Conservation (phyloP, 2,329 filamentous ascomycete species). For the Cadophora gregata region DNA sequence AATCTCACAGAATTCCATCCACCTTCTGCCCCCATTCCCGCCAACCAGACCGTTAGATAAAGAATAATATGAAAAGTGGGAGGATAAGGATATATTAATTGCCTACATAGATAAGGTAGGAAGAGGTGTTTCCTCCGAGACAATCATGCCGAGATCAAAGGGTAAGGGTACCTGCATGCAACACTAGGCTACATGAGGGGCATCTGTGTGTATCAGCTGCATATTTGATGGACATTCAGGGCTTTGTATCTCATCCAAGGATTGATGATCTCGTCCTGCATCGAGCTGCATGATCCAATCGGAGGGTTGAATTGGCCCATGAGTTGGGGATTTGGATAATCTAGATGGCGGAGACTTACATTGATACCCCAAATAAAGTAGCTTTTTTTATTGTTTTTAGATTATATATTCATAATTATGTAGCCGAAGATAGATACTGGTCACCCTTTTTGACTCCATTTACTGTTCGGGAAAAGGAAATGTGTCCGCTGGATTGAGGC, state of each 20-base stretch:
- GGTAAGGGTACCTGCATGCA: conserved; percentile 4
- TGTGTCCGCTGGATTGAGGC: too few species aligned
- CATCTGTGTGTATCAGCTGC: conserved; percentile 3
- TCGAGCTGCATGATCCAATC: neutral
- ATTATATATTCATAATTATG: too few species aligned
- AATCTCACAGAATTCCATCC: neutral
- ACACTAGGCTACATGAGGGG: neutral
- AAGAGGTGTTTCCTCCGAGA: neutral
- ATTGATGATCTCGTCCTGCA: neutral
- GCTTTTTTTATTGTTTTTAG: too few species aligned
- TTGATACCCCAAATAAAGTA: too few species aligned
- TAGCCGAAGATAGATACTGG: too few species aligned
- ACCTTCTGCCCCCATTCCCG: too few species aligned
- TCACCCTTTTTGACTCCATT: too few species aligned
- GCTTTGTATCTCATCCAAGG: conserved; percentile 1
- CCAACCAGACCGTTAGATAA: too few species aligned
- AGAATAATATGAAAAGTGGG: neutral
- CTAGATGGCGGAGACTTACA: too few species aligned
- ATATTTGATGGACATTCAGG: neutral
- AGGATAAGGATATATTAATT: neutral
- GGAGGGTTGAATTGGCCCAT: neutral
- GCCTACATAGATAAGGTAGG: neutral
- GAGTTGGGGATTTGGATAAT: neutral
- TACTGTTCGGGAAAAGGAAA: too few species aligned
- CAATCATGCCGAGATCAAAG: neutral